phyloP scores from a whole-genome alignment of 2,329 filamentous ascomycete species.

The Colletotrichum horii region DNA sequence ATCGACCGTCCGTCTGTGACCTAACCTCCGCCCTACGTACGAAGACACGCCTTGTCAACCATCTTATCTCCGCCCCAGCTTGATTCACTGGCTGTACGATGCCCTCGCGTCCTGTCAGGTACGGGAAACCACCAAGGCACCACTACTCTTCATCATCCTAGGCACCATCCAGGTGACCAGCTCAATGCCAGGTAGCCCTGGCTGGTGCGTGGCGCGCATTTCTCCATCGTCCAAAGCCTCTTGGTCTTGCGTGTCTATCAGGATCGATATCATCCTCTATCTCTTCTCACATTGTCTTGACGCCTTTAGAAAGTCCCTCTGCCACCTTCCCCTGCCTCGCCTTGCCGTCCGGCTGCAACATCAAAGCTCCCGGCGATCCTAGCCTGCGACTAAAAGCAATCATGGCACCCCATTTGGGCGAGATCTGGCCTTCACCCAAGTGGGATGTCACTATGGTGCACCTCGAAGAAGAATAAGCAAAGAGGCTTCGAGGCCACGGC shows the following conservation, averaged over 20 bases:
- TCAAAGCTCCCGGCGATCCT: conserved; percentile 15
- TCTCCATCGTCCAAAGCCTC: not conserved
- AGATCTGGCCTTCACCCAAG: conserved; percentile 2
- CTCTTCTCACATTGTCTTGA: conserved; percentile 10
- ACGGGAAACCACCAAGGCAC: not conserved
- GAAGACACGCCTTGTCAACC: not conserved
- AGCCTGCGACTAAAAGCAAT: conserved; percentile 6
- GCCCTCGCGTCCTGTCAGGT: not conserved
- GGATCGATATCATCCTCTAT: conserved; percentile 1
- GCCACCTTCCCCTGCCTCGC: conserved; percentile 6
- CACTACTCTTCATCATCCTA: not conserved
- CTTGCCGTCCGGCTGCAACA: conserved; percentile 21
- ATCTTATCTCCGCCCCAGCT: not conserved
- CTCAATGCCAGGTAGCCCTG: not conserved
- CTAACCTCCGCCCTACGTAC: not conserved
- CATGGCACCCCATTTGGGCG: conserved; percentile 5
- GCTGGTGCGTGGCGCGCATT: not conserved
- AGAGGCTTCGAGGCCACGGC: not conserved
- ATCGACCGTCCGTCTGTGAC: not conserved
- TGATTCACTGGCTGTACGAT: not conserved
- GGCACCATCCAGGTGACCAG: not conserved
- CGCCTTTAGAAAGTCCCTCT: not conserved
- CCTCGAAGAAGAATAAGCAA: conserved; percentile 17
- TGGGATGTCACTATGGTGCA: conserved; percentile 7
- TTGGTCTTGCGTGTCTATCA: not conserved